A percentile compares a stretch with the other conserved stretches of the same genome.
Conservation (phyloP, 495 filamentous ascomycete genomes). For the Clavariopsis aquatica region DNA sequence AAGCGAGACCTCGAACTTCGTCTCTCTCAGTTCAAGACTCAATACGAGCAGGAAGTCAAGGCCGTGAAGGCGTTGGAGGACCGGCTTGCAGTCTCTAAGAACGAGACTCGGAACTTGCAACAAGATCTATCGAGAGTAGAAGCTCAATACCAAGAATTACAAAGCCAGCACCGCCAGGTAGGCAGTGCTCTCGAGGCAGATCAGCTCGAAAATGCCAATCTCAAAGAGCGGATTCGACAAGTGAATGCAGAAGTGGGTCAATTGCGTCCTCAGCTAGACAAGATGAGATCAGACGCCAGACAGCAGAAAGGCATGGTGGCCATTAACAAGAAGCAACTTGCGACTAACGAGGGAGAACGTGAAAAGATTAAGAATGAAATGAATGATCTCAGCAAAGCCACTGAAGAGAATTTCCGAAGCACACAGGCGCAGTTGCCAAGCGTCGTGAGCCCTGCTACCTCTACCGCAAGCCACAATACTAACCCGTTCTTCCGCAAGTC, state of each 20-base stretch:
- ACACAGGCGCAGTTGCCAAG: conserved; percentile 46
- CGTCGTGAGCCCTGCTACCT: conserved; percentile 68
- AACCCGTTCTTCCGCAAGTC: conserved; percentile 89
- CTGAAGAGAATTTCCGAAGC: conserved; percentile 36
- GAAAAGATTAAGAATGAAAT: conserved; percentile 82
- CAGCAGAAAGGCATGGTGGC: conserved; percentile 95
- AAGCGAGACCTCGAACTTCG: conserved; percentile 91
- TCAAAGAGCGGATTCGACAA: conserved; percentile 84
- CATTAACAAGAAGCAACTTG: conserved; percentile 96
- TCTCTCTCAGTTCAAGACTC: conserved; percentile 74
- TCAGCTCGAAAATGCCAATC: conserved; percentile 77
- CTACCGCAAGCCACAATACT: conserved; percentile 72
- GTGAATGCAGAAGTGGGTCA: conserved; percentile 78
- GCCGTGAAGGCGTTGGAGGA: conserved; percentile 83
- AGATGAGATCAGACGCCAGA: conserved; percentile 81
- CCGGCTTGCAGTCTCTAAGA: conserved; percentile 69
- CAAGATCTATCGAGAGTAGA: conserved; percentile 80
- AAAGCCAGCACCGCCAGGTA: conserved; percentile 78
- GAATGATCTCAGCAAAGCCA: conserved; percentile 56
- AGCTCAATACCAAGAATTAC: conserved; percentile 77
- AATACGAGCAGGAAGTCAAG: conserved; percentile 92
- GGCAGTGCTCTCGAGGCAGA: conserved; percentile 75
- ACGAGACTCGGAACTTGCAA: conserved; percentile 79
- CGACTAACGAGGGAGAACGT: conserved; percentile 81
- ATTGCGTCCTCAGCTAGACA: conserved; percentile 85